Conservation (phyloP, 768 basidiomycete species). For the Neoboletus brunneissimus region DNA sequence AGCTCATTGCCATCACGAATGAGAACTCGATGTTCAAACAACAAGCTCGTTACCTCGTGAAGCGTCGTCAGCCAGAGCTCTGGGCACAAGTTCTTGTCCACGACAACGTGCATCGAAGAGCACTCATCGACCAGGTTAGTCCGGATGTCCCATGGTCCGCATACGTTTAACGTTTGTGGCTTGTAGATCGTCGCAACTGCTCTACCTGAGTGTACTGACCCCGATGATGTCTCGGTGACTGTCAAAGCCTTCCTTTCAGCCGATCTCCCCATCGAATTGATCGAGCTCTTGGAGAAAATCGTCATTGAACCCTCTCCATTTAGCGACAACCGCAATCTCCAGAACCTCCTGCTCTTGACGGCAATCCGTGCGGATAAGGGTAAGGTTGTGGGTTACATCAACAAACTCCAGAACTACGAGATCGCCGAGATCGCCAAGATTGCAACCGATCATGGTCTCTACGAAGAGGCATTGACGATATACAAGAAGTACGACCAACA, state of each 20-base stretch:
- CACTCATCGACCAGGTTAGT: conserved; percentile 86
- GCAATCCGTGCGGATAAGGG: conserved; percentile 98
- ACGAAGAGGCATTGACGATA: conserved; percentile 94
- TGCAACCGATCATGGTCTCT: conserved; percentile 92
- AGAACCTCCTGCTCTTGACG: conserved; percentile 92
- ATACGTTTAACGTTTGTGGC: not conserved
- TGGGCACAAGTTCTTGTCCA: conserved; percentile 92
- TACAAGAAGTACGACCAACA: conserved; percentile 98
- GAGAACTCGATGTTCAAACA: conserved; percentile 99
- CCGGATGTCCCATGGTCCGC: not conserved
- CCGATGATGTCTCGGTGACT: conserved; percentile 96
- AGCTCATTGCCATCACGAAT: conserved; percentile 94
- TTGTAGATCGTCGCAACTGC: conserved; percentile 87
- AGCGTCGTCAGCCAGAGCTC: conserved; percentile 90
- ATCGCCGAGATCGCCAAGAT: conserved; percentile 93
- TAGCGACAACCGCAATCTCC: conserved; percentile 95
- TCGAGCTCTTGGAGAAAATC: conserved; percentile 98
- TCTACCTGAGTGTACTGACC: conserved; percentile 93
- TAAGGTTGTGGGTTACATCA: conserved; percentile 97
- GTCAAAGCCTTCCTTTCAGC: conserved; percentile 98
- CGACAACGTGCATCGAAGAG: conserved; percentile 89
- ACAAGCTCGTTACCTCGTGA: conserved; percentile 96
- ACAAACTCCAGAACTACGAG: conserved; percentile 95
- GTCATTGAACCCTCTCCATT: conserved; percentile 96
- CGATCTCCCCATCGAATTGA: conserved; percentile 94